Evolutionary conservation across 2,329 filamentous ascomycete species (phyloP).

Genomic region (Pseudogymnoascus destructans): DNA sequence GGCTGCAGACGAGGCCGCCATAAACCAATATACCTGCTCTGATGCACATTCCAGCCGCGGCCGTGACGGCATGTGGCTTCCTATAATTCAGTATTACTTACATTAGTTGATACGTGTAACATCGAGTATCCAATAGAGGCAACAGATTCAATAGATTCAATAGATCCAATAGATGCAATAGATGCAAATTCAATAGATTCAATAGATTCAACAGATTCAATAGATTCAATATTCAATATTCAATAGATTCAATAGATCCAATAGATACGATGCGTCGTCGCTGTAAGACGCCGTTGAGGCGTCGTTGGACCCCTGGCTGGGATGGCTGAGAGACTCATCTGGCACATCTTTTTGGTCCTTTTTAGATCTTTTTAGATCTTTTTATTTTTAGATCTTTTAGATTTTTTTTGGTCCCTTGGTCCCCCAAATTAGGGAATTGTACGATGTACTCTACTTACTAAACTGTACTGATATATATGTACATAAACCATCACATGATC

Average conservation of each 20-base stretch:
- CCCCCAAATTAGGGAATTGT: background rate
- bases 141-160: background rate
- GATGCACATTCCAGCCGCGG: background rate
- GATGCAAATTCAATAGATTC: background rate
- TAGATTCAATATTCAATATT: no score
- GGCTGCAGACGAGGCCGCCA: background rate
- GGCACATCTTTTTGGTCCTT: background rate
- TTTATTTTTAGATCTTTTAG: background rate
- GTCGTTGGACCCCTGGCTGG: background rate
- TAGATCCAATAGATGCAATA: background rate
- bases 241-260: no score
- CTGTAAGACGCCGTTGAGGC: background rate
- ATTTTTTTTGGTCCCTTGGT: background rate
- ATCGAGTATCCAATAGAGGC: background rate
- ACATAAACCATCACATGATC: background rate
- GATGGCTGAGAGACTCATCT: background rate
- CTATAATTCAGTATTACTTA: background rate
- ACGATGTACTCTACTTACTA: background rate
- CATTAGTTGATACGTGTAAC: constrained; percentile 2
- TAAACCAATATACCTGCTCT: background rate
- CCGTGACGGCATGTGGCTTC: background rate
- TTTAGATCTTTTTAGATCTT: background rate
- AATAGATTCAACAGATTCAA: background rate
- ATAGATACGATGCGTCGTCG: background rate
- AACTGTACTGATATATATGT: background rate